Base-by-base conservation (phyloP, 1,139 yeast genomes). In the Geotrichum histeridarum region DNA sequence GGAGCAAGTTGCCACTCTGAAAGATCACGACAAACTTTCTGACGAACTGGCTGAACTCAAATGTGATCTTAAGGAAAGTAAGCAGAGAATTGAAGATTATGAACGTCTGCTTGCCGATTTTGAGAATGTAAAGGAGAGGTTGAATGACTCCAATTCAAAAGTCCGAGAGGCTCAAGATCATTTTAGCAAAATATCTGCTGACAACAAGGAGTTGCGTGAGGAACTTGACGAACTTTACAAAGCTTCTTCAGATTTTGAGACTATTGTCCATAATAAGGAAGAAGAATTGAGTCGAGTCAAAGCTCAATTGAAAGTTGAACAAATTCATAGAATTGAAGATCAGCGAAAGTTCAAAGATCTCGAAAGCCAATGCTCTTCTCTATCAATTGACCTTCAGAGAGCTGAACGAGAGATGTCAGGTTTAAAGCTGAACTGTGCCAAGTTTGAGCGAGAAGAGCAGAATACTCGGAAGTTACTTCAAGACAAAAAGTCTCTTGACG, bases 161-260 rank as follows among this genome's bases (percentile, higher is more conserved):
- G 70, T 69, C 54, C 69, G 64, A 49, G 60, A 64, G 22, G 73
- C 78, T 5, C 71, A 70, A 59, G 65, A 73, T 54, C 75, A 77
- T 49, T 64, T 79, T 48, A 73, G 75, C 55, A 73, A 75, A 11
- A 69, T 83, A 39, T 70, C 78, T 9, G 67, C 66, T 7, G 86
- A 81, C 61, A 84, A 83, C 62, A 69, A 70, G 18, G 73, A 69
- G 22, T 68, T 82, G 27, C 65, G 73, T 55, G 59, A 64, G 45
- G 70, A 76, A 66, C 57, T 77, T 46, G 64, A 70, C 48, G 61
- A 67, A 1, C 62, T 74, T n/a, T 73, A 74, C 51, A 66, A 65
- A 27, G 72, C 77, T 1, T 69, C 75, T 8, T 59, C 67, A 1
- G 73, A 72, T 44, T 68, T 72, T 50, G 74, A 66, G 46, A 66